Base-by-base conservation (phyloP, 257 asterid species). In the Ballota nigra region DNA sequence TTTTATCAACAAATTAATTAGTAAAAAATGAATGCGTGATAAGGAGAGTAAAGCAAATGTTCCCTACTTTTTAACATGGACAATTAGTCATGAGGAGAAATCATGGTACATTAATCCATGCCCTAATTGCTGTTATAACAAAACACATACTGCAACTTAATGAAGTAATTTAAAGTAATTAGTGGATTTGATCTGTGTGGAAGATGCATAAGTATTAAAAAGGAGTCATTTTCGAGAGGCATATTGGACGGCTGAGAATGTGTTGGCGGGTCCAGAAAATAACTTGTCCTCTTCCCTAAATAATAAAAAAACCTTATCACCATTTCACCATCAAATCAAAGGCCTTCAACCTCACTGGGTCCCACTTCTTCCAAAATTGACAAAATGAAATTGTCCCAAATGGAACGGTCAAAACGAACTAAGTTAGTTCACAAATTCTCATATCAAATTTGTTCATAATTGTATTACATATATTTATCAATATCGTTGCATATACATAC, bases 211-310 rank as follows among this genome's bases (percentile, higher is more conserved):
- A 49, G 55, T 11, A 67, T 7, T 4, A 33, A 41, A 63, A 74
- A 1, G 19, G 33, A 16, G 49, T 56, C 68, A n/a, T 67, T 64
- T 33, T 74, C 63, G 15, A 43, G 38, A 66, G 75, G 87, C 90
- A 78, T 71, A 80, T 73, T 84, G 83, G 77, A 84, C 83, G 92
- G 90, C 68, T 72, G 74, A 82, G 80, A 75, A 75, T 41, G 69
- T 34, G 52, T 36, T 57, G 77, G 75, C 36, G 78, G 82, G 73
- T 29, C 85, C 83, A 67, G 68, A 70, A 70, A 71, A 33, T 8
- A 31, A 31, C 6, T 76, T 79, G 89, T 82, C 85, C 66, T 79
- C 51, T 19, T 71, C 72, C 59, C 79, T 52, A 77, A 72, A 63
- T 22, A 70, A 81, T 75, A 77, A 66, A 63, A 81, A 77, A 64